Evolutionary conservation across 1,284 basidiomycete genomes (phyloP).

Genomic region (Ceratobasidium sp.): DNA sequence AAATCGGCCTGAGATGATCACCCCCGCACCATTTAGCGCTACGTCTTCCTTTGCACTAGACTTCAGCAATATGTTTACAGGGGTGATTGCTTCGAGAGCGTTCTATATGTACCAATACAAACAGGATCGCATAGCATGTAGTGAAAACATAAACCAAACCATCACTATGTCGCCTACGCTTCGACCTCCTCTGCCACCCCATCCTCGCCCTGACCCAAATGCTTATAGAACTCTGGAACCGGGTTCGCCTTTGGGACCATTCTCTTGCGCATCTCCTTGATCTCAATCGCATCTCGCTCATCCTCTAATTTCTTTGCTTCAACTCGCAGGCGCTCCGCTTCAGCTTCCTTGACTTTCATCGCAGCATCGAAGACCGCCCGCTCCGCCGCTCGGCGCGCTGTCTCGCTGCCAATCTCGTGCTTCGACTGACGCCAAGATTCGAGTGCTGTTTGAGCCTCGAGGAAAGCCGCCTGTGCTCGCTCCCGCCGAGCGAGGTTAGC

Average conservation of each 20-base stretch:
- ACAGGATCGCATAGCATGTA: background rate
- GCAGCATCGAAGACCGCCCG: slow-evolving; percentile 43
- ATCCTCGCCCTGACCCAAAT: slow-evolving; percentile 17
- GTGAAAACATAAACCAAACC: slow-evolving; percentile 15
- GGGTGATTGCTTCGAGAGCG: background rate
- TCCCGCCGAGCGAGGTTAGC: slow-evolving; percentile 34
- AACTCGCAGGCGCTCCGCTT: slow-evolving; percentile 29
- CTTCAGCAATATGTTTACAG: background rate
- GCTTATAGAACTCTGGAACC: slow-evolving; percentile 36
- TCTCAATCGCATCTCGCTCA: slow-evolving; percentile 36
- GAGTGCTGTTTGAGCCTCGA: slow-evolving; percentile 38
- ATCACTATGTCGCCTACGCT: background rate
- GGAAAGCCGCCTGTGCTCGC: slow-evolving; percentile 34
- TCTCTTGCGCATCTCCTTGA: slow-evolving; percentile 35
- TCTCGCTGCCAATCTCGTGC: slow-evolving; percentile 33
- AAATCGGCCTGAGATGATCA: background rate
- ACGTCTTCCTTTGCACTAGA: background rate
- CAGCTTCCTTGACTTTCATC: slow-evolving; percentile 40
- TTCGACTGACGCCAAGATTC: slow-evolving; percentile 26
- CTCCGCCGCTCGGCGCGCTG: slow-evolving; percentile 39
- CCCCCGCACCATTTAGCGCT: background rate
- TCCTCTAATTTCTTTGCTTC: slow-evolving; percentile 18
- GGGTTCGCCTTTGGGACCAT: slow-evolving; percentile 45
- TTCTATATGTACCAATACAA: slow-evolving; percentile 5
- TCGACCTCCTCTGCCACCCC: background rate